Percentiles rank a stretch among this genome's conserved stretches.
Conservation (phyloP, 2,329 filamentous ascomycete genomes). For the Aureobasidium sp. region DNA sequence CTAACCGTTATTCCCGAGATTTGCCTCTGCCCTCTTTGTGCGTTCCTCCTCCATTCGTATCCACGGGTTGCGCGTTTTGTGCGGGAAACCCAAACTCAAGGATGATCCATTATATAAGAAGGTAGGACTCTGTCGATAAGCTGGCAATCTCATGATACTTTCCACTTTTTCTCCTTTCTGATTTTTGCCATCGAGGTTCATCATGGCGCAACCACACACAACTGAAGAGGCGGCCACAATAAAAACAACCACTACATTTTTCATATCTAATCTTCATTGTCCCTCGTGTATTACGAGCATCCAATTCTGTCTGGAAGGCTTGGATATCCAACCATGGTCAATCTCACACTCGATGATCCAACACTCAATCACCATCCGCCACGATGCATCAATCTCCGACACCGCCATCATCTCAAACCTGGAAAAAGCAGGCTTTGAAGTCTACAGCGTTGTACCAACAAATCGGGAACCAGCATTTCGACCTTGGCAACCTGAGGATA, state of each 20-base stretch:
- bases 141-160: neutral
- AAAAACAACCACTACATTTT: slow-evolving; percentile 47
- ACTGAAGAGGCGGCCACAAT: neutral
- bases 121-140: neutral
- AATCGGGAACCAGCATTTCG: neutral
- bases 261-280: slow-evolving; percentile 70
- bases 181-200: neutral
- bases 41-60: neutral
- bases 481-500: neutral
- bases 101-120: neutral
- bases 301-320: slow-evolving; percentile 44
- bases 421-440: slow-evolving; percentile 51
- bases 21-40: neutral
- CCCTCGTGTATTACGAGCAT: slow-evolving; percentile 65
- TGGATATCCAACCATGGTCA: slow-evolving; percentile 44
- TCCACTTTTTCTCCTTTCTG: neutral
- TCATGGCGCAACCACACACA: neutral
- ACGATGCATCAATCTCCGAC: slow-evolving; percentile 37
- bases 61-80: slow-evolving; percentile 1
- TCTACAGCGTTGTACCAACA: slow-evolving; percentile 40
- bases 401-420: slow-evolving; percentile 39
- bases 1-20: neutral
- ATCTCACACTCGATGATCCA: slow-evolving; percentile 65
- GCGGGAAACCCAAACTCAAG: neutral
- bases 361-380: slow-evolving; percentile 57